Percentiles rank a stretch among this genome's conserved stretches.
phyloP scores from a whole-genome alignment of 2,329 filamentous ascomycete species.

The Aspergillus terreus region DNA sequence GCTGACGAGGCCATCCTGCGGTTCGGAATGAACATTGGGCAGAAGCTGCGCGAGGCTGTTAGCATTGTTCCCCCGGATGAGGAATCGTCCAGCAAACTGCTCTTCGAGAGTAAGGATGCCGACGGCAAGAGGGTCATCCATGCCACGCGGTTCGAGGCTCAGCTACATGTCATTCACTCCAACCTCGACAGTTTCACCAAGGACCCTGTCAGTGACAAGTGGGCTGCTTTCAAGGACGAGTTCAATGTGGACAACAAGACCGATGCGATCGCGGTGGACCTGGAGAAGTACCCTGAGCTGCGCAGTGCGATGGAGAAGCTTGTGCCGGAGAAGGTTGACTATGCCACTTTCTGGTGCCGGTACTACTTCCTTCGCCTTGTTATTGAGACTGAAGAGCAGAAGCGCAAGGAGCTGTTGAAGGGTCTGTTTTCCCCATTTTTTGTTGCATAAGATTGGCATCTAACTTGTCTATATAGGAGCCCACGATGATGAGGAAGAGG shows the following conservation, averaged over 20 bases:
- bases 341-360: constrained; percentile 83
- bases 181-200: constrained; percentile 75
- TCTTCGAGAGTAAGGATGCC: constrained; percentile 93
- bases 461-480: constrained; percentile 28
- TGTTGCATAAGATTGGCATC: neutral
- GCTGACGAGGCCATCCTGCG: constrained; percentile 91
- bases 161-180: constrained; percentile 92
- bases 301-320: constrained; percentile 88
- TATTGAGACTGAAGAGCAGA: constrained; percentile 87
- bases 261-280: constrained; percentile 71
- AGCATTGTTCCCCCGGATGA: constrained; percentile 70
- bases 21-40: constrained; percentile 83
- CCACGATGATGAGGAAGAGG: constrained; percentile 66
- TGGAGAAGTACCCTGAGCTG: constrained; percentile 83
- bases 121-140: constrained; percentile 90
- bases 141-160: constrained; percentile 88
- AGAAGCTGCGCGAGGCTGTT: constrained; percentile 87
- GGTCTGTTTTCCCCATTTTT: constrained; percentile 53
- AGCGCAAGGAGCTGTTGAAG: constrained; percentile 83
- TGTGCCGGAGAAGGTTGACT: constrained; percentile 89
- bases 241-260: constrained; percentile 86
- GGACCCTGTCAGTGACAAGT: constrained; percentile 74
- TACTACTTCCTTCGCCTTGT: constrained; percentile 95
- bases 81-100: constrained; percentile 56
- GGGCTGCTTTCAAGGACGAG: constrained; percentile 64